Evolutionary conservation across 345 rosid genomes (phyloP).

Genomic region (Heritiera littoralis): DNA sequence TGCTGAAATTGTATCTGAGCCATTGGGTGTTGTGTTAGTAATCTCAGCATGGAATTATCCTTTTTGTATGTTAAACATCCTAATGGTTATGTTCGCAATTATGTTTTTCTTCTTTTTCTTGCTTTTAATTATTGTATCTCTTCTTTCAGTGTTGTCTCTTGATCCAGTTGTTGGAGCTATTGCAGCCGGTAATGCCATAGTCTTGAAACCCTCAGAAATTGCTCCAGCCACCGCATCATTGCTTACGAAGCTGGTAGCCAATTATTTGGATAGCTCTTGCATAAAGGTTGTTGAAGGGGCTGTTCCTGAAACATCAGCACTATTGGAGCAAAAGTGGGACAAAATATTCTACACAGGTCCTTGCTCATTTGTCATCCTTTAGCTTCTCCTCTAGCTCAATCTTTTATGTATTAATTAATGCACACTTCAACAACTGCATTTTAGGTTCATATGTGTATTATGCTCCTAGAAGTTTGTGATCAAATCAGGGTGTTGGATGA

Average conservation of each 20-base stretch:
- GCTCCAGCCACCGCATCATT: conserved; percentile 78
- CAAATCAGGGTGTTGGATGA: background rate
- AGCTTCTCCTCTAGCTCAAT: background rate
- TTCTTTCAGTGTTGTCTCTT: conserved; percentile 70
- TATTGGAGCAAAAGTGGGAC: conserved; percentile 96
- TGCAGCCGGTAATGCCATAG: conserved; percentile 89
- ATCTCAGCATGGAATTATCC: conserved; percentile 99
- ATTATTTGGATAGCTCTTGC: conserved; percentile 68
- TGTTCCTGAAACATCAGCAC: conserved; percentile 67
- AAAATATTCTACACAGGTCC: conserved; percentile 96
- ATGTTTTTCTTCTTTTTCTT: background rate
- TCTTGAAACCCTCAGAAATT: conserved; percentile 89
- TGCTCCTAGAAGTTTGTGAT: background rate
- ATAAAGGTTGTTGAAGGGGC: conserved; percentile 89
- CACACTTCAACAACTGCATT: background rate
- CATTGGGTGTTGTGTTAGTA: conserved; percentile 83
- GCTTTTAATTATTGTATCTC: background rate
- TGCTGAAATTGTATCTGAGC: conserved; percentile 88
- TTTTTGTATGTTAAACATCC: conserved; percentile 53
- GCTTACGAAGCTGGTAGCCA: conserved; percentile 61
- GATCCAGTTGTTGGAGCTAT: conserved; percentile 97
- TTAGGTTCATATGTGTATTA: background rate
- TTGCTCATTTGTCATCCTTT: conserved; percentile 11
- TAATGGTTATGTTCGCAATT: background rate
- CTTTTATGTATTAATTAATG: background rate